Percentiles rank a stretch among this genome's conserved stretches.
Evolutionary conservation across 306 rosid genomes (phyloP).

Genomic region (Morella rubra): DNA sequence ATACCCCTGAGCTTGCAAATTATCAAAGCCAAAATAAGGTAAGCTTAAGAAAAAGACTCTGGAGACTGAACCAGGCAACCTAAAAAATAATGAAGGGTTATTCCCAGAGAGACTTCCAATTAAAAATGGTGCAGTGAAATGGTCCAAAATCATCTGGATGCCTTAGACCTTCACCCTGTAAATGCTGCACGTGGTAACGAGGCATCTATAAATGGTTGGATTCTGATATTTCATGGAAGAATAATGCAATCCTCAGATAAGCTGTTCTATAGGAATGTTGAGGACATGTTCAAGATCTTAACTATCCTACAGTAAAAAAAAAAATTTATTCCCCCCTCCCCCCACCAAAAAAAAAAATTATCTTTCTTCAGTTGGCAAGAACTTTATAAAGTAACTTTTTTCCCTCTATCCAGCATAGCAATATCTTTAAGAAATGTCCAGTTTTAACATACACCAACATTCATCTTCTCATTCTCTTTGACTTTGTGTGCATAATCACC

Average conservation of each 20-base stretch:
- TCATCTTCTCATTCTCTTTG: not conserved
- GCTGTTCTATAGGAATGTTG: not conserved
- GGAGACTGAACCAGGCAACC: not conserved
- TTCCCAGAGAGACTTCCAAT: not conserved
- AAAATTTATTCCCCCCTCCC: not conserved
- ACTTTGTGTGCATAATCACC: not conserved
- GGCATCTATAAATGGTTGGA: not conserved
- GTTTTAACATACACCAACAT: not conserved
- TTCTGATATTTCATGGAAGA: not conserved
- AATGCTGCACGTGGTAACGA: not conserved
- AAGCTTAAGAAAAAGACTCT: not conserved
- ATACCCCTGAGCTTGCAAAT: slow-evolving; percentile 7
- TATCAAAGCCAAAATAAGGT: not conserved
- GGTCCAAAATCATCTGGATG: not conserved
- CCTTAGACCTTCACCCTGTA: not conserved
- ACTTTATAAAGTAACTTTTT: not conserved
- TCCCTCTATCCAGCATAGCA: not conserved
- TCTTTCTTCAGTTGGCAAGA: not conserved
- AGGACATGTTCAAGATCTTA: not conserved
- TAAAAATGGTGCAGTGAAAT: not conserved
- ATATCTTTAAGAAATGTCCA: not conserved
- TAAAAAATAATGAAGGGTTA: not conserved
- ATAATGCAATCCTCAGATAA: not conserved
- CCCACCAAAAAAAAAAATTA: not conserved
- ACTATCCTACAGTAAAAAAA: not conserved